Base-by-base conservation (phyloP, 352 stramenopile species). In the Globisporangium emineosum region DNA sequence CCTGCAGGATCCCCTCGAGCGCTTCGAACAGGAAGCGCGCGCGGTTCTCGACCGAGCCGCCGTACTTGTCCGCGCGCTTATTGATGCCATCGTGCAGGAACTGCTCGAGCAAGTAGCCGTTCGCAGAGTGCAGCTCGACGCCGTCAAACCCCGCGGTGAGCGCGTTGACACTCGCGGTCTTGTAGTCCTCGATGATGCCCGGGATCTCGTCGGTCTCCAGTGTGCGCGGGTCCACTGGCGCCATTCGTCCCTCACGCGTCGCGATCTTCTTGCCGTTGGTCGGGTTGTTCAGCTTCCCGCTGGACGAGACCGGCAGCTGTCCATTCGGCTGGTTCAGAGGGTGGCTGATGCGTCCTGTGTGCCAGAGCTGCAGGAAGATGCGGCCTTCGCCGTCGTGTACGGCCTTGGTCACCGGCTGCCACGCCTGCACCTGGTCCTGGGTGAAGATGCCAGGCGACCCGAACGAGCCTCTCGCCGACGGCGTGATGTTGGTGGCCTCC, bases 61-160 rank as follows among this genome's bases (percentile, higher is more conserved):
- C 91, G 65, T 97, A 98, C 53, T 81, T 55, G 73, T 97, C 91
- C 6, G 79, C 90, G 53, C 89, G 86, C 32, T 84, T 73, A 76
- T 98, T 98, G 59, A 82, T 78, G 23, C 65, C 77, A 49, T 72
- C 69, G 55, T 88, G 72, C 9, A 97, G 66, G 66, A 96, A 95
- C 62, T 93, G 72, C 65, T 97, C 86, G 53, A 97, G 68, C 35
- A 97, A 68, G 63, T 97, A 97, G 19, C 90, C 91, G 65, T 97
- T 94, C 6, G 86, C 90, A 6, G 30, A 50, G 71, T 96, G 89
- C 13, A 97, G 61, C 53, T 96, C 84, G 19, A 97, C 71, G 25
- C 87, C 86, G 57, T 97, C 89, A 64, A 96, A 95, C 23, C 89
- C 89, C 17, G 86, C 86, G 12, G 78, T 66, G 30, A 82, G 75